Evolutionary conservation across 106 monocot species (phyloP).

Genomic region (Acorus calamus): DNA sequence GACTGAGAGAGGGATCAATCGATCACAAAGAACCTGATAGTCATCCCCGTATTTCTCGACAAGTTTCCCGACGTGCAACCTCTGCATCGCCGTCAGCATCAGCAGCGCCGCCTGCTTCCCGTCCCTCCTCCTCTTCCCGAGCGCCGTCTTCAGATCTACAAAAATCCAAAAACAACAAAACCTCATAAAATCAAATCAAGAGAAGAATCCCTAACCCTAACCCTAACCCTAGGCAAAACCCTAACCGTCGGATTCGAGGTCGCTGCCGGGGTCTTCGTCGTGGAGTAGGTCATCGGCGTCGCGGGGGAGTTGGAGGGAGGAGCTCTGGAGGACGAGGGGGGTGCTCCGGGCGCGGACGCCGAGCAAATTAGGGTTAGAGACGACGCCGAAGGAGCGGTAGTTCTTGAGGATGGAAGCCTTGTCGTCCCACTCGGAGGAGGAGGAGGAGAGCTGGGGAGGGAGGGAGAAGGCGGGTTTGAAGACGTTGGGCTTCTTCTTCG

Average conservation of each 20-base stretch:
- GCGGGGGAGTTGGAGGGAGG: slow-evolving; percentile 46
- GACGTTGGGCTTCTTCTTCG: slow-evolving; percentile 71
- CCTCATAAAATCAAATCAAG: background rate
- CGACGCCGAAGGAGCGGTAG: slow-evolving; percentile 81
- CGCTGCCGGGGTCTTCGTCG: slow-evolving; percentile 34
- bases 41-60: slow-evolving; percentile 75
- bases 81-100: slow-evolving; percentile 63
- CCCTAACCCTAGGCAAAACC: background rate
- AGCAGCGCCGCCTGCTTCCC: slow-evolving; percentile 51
- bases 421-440: slow-evolving; percentile 38
- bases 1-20: background rate
- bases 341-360: slow-evolving; percentile 58
- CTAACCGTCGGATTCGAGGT: slow-evolving; percentile 78
- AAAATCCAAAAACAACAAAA: too few relatives aligned
- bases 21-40: slow-evolving; percentile 45
- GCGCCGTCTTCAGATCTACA: slow-evolving; percentile 64
- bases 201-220: background rate
- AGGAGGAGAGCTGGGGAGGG: slow-evolving; percentile 39
- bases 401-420: slow-evolving; percentile 65
- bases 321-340: slow-evolving; percentile 45
- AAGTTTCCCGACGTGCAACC: slow-evolving; percentile 47
- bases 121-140: slow-evolving; percentile 79
- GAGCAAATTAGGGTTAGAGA: slow-evolving; percentile 82
- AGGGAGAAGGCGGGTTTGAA: slow-evolving; percentile 84
- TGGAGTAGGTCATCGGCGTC: slow-evolving; percentile 26